Conservation (phyloP, 805 yeast species). For the Teunomyces panamensis region DNA sequence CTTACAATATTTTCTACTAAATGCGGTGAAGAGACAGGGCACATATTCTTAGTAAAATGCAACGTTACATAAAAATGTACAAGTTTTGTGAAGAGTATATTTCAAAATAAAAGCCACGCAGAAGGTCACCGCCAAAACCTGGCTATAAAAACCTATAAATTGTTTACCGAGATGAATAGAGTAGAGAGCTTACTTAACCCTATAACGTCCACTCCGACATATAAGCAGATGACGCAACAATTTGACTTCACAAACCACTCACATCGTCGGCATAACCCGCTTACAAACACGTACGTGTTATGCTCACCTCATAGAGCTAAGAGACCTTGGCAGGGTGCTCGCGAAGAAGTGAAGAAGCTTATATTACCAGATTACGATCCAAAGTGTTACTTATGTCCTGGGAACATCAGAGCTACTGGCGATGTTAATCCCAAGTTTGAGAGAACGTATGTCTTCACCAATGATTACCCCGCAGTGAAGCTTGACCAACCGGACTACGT, state of each 20-base stretch:
- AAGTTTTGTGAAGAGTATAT: background rate
- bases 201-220: constrained; percentile 17
- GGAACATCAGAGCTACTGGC: constrained; percentile 64
- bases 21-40: background rate
- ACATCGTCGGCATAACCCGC: constrained; percentile 68
- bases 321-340: constrained; percentile 80
- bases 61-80: constrained; percentile 3
- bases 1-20: background rate
- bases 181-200: constrained; percentile 22
- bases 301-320: constrained; percentile 77
- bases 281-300: constrained; percentile 64
- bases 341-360: constrained; percentile 46
- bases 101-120: background rate
- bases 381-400: constrained; percentile 70
- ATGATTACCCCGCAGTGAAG: constrained; percentile 71
- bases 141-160: background rate
- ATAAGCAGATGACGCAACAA: constrained; percentile 7
- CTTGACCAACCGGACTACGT: constrained; percentile 50
- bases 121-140: background rate
- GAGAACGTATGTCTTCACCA: constrained; percentile 57
- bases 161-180: constrained; percentile 5
- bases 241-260: constrained; percentile 57
- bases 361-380: constrained; percentile 56
- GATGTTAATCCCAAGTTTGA: constrained; percentile 55
- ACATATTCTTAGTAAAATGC: constrained; percentile 1